phyloP scores from a whole-genome alignment of 805 yeast species.

The Saccharomycopsis malanga region DNA sequence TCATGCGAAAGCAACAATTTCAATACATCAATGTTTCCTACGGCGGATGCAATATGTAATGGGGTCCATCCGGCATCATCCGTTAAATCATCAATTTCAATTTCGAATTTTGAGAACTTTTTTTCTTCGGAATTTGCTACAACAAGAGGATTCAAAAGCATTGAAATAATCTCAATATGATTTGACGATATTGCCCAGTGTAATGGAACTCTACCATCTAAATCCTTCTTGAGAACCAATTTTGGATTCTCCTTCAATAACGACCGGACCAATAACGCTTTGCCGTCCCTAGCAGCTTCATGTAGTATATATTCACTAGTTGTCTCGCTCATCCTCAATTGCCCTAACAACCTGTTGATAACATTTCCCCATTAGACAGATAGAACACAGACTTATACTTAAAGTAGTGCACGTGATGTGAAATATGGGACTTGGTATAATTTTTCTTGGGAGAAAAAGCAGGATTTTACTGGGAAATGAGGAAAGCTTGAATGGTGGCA shows the following conservation, averaged over 20 bases:
- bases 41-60: conserved; percentile 71
- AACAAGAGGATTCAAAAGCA: conserved; percentile 35
- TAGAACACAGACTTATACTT: neutral
- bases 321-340: too few species aligned
- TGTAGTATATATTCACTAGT: too few species aligned
- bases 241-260: conserved; percentile 45
- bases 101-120: conserved; percentile 26
- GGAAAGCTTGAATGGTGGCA: neutral
- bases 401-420: neutral
- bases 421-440: too few species aligned
- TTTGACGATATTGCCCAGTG: conserved; percentile 83
- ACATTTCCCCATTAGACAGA: neutral
- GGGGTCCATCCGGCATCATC: conserved; percentile 90
- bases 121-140: conserved; percentile 19
- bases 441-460: too few species aligned
- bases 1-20: conserved; percentile 41
- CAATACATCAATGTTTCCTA: conserved; percentile 55
- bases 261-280: conserved; percentile 43
- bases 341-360: neutral
- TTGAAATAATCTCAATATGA: conserved; percentile 43
- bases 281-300: conserved; percentile 61
- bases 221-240: conserved; percentile 44
- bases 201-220: conserved; percentile 71
- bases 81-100: conserved; percentile 57
- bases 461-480: neutral